Base-by-base conservation (phyloP, 208 protist genomes). In the Acanthamoeba sp. region DNA sequence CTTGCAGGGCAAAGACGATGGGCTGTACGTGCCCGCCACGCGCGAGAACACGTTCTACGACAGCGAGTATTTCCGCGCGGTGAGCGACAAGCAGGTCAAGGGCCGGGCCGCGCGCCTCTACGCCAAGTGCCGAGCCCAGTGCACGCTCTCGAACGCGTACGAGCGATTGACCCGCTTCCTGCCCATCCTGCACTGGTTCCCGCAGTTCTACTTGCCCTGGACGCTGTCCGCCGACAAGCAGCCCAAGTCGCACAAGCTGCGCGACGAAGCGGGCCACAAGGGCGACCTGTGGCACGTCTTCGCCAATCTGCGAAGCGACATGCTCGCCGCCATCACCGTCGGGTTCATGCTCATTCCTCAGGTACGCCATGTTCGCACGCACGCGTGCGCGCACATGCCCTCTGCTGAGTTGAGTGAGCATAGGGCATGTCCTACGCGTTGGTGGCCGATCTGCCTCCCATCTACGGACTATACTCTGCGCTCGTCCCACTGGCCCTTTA, bases 301-400 rank as follows among this genome's bases (percentile, higher is more conserved):
- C 10, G 48, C 0, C 9, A 90, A 90, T n/a, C 82, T 66, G 22
- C 45, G 55, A 57, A 18, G 82, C 22, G 82, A 90, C 45, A 3
- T 90, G 1, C 55, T 90, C n/a, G 82, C 82, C 29, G 82, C 82
- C 38, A 57, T 90, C 55, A 90, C 82, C 52, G 82, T 90, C 2
- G 82, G 52, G 0, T 90, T 90, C 38, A 90, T 90, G 82, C 82
- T 90, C 27, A 90, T 90, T 22, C 82, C 82, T 6, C 82, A 90
- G 78, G 78, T 87, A 48, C 36, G 3, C 36, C 20, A 36, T 18
- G 7, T 36, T 52, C 42, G 5, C 29, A 36, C 40, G 14, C 29
- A 80, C 69, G 38, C 69, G 36, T 27, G 38, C 3, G 4, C 69
- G 38, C 27, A 80, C 69, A 80, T 4, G 38, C 69, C 12, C 27